Evolutionary conservation across 768 basidiomycete species (phyloP), one percentile per base, ranked within the genome.

Genomic region (Mycena pura): DNA sequence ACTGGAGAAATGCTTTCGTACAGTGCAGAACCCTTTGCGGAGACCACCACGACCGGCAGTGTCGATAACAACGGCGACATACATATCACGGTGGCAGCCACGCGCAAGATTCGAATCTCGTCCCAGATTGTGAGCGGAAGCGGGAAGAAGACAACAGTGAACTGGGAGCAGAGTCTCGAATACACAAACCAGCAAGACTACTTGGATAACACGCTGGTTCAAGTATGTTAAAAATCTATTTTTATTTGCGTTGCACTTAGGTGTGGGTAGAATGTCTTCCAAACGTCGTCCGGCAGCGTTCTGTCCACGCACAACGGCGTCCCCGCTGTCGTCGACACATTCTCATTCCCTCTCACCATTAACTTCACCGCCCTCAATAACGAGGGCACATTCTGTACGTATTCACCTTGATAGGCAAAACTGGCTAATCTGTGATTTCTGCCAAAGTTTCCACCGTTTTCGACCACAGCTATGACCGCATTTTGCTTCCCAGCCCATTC

Each of bases 381-480:
- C 3, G 71, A 72, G 51, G 73, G 72, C 25, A 73, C 69, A 19
- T 74, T 66, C 62, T 83, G 79, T 82, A 65, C 39, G 78, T 69
- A 15, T 52, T 28, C n/a, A n/a, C n/a, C n/a, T n/a, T n/a, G n/a
- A n/a, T n/a, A n/a, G n/a, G n/a, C n/a, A n/a, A n/a, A n/a, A n/a
- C n/a, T n/a, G n/a, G n/a, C n/a, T n/a, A n/a, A n/a, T n/a, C n/a
- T n/a, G n/a, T n/a, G n/a, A n/a, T n/a, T n/a, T n/a, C n/a, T 15
- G 31, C 28, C n/a, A 10, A 56, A 90, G 88, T 83, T 68, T 77
- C 78, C 48, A 74, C 80, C 10, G 66, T 69, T 3, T 81, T 93
- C 58, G 88, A 92, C 66, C 91, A 91, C 67, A 87, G 86, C 0
- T 93, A 91, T 68, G 72, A 84, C 48, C 85, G 90, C 22, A 74